A percentile compares a stretch with the other conserved stretches of the same genome.
phyloP scores from a whole-genome alignment of 805 yeast genomes.

The Sugiyamaella lignohabitans region DNA sequence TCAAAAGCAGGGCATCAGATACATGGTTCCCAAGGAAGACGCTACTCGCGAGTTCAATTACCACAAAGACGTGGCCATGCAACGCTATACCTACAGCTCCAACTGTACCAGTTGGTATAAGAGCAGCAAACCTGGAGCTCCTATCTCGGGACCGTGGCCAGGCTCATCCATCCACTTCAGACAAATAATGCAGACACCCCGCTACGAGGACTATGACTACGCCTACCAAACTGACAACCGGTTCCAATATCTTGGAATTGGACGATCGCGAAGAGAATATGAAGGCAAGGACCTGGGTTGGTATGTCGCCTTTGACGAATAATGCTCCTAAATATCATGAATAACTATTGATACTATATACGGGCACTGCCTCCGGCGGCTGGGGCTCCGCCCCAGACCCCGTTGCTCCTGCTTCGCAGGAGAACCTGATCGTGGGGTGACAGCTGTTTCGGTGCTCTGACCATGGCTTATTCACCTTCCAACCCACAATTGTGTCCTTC shows the following conservation, averaged over 20 bases:
- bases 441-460: no score
- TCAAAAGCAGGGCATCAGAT: conserved; percentile 8
- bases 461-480: no score
- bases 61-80: not conserved
- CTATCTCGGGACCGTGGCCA: not conserved
- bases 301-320: no score
- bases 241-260: not conserved
- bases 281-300: not conserved
- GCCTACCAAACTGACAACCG: not conserved
- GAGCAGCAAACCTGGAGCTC: not conserved
- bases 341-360: no score
- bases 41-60: conserved; percentile 3
- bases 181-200: not conserved
- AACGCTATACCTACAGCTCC: not conserved
- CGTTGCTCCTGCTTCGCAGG: no score
- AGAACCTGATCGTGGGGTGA: no score
- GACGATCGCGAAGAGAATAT: not conserved
- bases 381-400: no score
- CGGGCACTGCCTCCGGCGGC: no score
- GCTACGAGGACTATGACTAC: not conserved
- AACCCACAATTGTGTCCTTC: no score
- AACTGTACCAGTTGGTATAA: not conserved
- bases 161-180: not conserved
- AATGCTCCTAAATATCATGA: no score
- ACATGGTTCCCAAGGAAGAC: conserved; percentile 4